These are phyloP conservation scores for Lecanicillium sp. DNA, from an alignment of 2,329 filamentous ascomycete species.

Conservation along the genomic window DNA sequence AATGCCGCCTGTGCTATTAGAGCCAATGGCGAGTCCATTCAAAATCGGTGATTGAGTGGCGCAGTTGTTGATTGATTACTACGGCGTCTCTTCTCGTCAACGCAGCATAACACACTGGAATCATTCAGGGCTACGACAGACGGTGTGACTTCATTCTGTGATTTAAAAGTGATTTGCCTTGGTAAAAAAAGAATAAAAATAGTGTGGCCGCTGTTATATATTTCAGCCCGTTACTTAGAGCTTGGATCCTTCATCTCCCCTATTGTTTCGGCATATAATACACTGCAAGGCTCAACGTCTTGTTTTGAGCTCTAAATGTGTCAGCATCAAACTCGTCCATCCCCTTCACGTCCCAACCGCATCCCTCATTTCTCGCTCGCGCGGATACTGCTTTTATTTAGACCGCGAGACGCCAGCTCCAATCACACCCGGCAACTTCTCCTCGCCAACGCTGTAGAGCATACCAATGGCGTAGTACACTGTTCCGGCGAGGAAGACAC, in stretches of 20 bases:
- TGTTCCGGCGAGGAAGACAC: conserved; percentile 59
- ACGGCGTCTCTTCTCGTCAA: too few relatives aligned
- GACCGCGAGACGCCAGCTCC: conserved; percentile 83
- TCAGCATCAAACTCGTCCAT: not conserved
- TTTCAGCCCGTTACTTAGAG: not conserved
- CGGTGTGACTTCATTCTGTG: too few relatives aligned
- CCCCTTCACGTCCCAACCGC: too few relatives aligned
- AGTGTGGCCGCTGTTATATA: not conserved
- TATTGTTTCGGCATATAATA: too few relatives aligned
- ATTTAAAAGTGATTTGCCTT: not conserved
- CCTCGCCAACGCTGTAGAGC: conserved; percentile 75
- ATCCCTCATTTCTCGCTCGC: not conserved
- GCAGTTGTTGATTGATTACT: too few relatives aligned
- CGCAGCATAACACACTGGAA: too few relatives aligned
- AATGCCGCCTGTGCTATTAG: too few relatives aligned
- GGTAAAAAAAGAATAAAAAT: not conserved
- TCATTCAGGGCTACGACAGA: too few relatives aligned
- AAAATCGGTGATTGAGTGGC: too few relatives aligned
- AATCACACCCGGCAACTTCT: conserved; percentile 88
- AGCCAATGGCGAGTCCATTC: too few relatives aligned
- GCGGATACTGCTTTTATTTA: conserved; percentile 35
- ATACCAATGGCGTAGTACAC: conserved; percentile 66
- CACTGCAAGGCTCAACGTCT: too few relatives aligned
- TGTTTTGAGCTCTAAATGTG: not conserved
- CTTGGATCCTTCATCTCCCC: too few relatives aligned